Percentiles rank a stretch among this genome's conserved stretches.
Evolutionary conservation across 2,329 filamentous ascomycete genomes (phyloP).

Genomic region (Neoscytalidium dimidiatum): DNA sequence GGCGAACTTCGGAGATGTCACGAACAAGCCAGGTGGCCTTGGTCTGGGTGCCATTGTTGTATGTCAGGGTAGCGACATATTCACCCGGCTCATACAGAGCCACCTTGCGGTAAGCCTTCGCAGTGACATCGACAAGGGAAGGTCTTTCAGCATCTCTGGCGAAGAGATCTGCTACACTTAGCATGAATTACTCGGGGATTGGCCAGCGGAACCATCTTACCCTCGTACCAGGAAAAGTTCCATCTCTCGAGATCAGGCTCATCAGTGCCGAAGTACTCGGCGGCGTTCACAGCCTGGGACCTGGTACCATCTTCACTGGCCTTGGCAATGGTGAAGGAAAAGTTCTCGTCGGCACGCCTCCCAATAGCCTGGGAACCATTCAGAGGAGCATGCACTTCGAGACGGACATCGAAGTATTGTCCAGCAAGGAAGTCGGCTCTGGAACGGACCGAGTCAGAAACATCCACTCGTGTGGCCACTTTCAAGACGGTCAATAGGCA

Average conservation of each 20-base stretch:
- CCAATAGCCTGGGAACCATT: constrained; percentile 81
- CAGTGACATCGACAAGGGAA: constrained; percentile 75
- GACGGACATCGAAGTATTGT: constrained; percentile 80
- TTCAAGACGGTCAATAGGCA: constrained; percentile 5
- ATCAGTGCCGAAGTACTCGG: constrained; percentile 67
- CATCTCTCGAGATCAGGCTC: constrained; percentile 78
- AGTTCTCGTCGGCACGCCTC: constrained; percentile 69
- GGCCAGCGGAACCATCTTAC: constrained; percentile 31
- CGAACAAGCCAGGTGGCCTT: constrained; percentile 77
- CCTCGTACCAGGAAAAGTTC: constrained; percentile 84
- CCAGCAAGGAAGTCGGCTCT: constrained; percentile 79
- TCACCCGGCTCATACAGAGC: constrained; percentile 77
- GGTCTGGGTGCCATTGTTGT: constrained; percentile 72
- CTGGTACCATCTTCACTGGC: constrained; percentile 50
- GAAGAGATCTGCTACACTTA: constrained; percentile 61
- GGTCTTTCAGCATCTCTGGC: constrained; percentile 69
- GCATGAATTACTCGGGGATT: background rate
- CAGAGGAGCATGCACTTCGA: constrained; percentile 76
- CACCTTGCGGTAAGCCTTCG: constrained; percentile 76
- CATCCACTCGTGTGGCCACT: background rate
- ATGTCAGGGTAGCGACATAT: constrained; percentile 74
- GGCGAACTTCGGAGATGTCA: constrained; percentile 67
- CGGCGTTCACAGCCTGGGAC: constrained; percentile 55
- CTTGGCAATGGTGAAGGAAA: constrained; percentile 74
- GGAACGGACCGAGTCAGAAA: constrained; percentile 2